phyloP scores from a whole-genome alignment of 805 yeast species.

The Huiozyma sinensis region DNA sequence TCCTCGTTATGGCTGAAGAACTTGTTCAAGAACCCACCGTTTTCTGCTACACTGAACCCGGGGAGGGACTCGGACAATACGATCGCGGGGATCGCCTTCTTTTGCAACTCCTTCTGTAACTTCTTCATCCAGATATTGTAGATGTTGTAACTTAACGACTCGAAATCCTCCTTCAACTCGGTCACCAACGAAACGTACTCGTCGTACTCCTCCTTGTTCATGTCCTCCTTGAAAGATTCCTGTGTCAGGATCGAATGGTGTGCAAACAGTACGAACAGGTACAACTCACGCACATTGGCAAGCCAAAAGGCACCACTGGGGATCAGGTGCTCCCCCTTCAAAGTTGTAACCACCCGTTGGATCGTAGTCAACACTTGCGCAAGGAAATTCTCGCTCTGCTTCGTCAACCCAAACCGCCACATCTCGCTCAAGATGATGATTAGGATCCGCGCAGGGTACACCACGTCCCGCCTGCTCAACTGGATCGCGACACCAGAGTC shows the following conservation, averaged over 20 bases:
- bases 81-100: constrained; percentile 90
- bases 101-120: constrained; percentile 80
- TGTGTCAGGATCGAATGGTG: constrained; percentile 83
- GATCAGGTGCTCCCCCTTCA: constrained; percentile 78
- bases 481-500: constrained; percentile 76
- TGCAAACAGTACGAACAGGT: constrained; percentile 89
- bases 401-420: constrained; percentile 95
- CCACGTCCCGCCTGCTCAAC: constrained; percentile 76
- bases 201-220: constrained; percentile 83
- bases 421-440: constrained; percentile 87
- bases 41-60: constrained; percentile 85
- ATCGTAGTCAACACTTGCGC: constrained; percentile 83
- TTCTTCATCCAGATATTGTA: constrained; percentile 96
- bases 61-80: constrained; percentile 91
- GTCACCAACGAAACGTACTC: constrained; percentile 84
- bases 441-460: constrained; percentile 92
- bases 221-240: constrained; percentile 65
- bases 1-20: constrained; percentile 62
- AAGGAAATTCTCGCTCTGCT: constrained; percentile 81
- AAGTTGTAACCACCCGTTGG: constrained; percentile 68
- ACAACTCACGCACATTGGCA: constrained; percentile 89
- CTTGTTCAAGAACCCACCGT: constrained; percentile 68
- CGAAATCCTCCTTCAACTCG: constrained; percentile 88
- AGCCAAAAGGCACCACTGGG: constrained; percentile 96
- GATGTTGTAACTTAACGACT: constrained; percentile 82